phyloP scores from a whole-genome alignment of 78 protist genomes.

The Dictyostelium purpureum region DNA sequence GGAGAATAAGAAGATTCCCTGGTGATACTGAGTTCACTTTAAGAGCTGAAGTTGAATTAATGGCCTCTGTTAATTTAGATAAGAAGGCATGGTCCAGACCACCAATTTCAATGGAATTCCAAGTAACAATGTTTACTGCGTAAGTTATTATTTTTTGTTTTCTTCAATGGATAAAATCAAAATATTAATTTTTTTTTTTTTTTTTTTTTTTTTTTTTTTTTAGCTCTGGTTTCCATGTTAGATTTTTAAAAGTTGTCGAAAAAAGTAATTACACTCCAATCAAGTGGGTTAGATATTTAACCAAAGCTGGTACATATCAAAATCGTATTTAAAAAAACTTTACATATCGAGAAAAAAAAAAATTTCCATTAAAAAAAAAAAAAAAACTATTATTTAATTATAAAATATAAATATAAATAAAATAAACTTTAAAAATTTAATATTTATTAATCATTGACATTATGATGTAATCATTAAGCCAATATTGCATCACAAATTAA shows the following conservation, averaged over 20 bases:
- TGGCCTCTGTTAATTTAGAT: constrained; percentile 76
- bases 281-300: constrained; percentile 98
- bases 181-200: too few species aligned
- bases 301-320: constrained; percentile 96
- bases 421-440: too few species aligned
- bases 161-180: too few species aligned
- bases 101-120: constrained; percentile 96
- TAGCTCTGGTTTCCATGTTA: constrained; percentile 96
- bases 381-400: too few species aligned
- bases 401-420: too few species aligned
- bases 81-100: constrained; percentile 94
- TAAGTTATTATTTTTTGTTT: too few species aligned
- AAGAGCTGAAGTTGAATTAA: constrained; percentile 92
- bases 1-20: constrained; percentile 90
- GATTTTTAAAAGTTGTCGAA: constrained; percentile 92
- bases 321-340: constrained; percentile 84
- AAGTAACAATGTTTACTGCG: constrained; percentile 98
- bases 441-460: too few species aligned
- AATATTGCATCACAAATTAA: too few species aligned
- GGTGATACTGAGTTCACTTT: constrained; percentile 86
- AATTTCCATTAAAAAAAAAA: not conserved
- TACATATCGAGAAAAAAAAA: not conserved
- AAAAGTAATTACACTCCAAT: constrained; percentile 89
- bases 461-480: too few species aligned
- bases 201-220: too few species aligned